A percentile compares a stretch with the other conserved stretches of the same genome.
These are phyloP conservation scores for Microdochium paspali DNA, from an alignment of 2,329 filamentous ascomycete genomes.

Conservation along the genomic window DNA sequence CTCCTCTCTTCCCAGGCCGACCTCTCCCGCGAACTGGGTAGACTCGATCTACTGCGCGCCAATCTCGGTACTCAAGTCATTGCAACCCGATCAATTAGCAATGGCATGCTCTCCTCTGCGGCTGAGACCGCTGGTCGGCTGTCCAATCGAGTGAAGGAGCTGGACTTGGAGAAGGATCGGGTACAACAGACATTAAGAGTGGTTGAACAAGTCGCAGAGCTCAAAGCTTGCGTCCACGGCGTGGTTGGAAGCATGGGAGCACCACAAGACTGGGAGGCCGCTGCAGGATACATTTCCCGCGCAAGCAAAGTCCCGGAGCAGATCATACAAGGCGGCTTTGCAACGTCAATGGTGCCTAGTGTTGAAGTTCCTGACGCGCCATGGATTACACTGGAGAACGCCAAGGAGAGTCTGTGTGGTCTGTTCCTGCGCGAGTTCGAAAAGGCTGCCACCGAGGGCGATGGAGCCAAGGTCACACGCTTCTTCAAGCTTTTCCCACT, in stretches of 20 bases:
- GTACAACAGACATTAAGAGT: slow-evolving; percentile 86
- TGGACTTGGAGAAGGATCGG: slow-evolving; percentile 84
- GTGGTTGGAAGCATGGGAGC: slow-evolving; percentile 95
- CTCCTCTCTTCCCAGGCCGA: slow-evolving; percentile 78
- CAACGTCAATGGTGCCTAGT: slow-evolving; percentile 85
- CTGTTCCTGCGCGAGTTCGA: slow-evolving; percentile 94
- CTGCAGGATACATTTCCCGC: slow-evolving; percentile 78
- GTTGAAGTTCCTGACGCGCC: slow-evolving; percentile 92
- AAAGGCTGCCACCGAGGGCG: slow-evolving; percentile 76
- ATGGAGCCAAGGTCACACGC: slow-evolving; percentile 80
- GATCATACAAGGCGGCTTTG: slow-evolving; percentile 78
- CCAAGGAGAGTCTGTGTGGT: slow-evolving; percentile 80
- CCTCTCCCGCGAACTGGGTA: slow-evolving; percentile 74
- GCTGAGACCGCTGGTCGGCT: slow-evolving; percentile 79
- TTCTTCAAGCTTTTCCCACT: slow-evolving; percentile 98
- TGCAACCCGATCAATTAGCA: slow-evolving; percentile 72
- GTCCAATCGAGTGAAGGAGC: slow-evolving; percentile 73
- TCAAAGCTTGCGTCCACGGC: slow-evolving; percentile 92
- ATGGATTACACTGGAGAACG: slow-evolving; percentile 74
- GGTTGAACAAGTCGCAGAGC: slow-evolving; percentile 91
- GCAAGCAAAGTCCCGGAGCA: slow-evolving; percentile 72
- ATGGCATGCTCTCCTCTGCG: slow-evolving; percentile 82
- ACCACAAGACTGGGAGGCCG: slow-evolving; percentile 97
- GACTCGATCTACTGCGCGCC: slow-evolving; percentile 81
- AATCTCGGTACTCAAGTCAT: slow-evolving; percentile 81